A percentile compares a stretch with the other conserved stretches of the same genome.
phyloP scores from a whole-genome alignment of 495 filamentous ascomycete genomes.

The Xylona heveae region DNA sequence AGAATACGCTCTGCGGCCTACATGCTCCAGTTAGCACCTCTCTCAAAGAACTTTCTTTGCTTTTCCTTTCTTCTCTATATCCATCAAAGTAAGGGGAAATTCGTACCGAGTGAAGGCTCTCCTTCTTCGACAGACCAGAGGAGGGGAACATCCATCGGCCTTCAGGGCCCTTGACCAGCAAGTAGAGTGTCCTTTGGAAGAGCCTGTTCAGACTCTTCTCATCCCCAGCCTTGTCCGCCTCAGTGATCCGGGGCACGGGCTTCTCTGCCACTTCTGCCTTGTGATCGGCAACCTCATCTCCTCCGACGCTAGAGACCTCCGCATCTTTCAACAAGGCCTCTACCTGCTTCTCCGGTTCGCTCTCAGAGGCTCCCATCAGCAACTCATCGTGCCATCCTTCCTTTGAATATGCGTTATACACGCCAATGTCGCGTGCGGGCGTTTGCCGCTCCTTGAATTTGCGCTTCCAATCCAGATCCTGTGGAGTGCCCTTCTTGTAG shows the following conservation, averaged over 20 bases:
- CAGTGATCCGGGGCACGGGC: conserved; percentile 47
- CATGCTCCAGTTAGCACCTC: conserved; percentile 7
- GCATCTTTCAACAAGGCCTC: conserved; percentile 56
- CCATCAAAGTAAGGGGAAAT: background rate
- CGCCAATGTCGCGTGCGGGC: conserved; percentile 62
- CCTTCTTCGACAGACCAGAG: conserved; percentile 38
- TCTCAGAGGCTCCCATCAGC: conserved; percentile 43
- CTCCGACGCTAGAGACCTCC: conserved; percentile 28
- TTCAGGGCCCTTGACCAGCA: conserved; percentile 51
- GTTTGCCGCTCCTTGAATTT: conserved; percentile 58
- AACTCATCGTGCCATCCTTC: conserved; percentile 88
- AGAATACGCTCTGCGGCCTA: conserved; percentile 71
- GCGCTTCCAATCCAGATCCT: conserved; percentile 75
- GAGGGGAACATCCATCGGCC: conserved; percentile 63
- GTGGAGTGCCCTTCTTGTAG: conserved; percentile 76
- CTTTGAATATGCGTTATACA: conserved; percentile 59
- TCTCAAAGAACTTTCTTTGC: background rate
- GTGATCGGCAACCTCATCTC: conserved; percentile 35
- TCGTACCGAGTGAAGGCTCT: conserved; percentile 64
- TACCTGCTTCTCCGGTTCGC: conserved; percentile 34
- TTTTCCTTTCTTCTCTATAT: background rate
- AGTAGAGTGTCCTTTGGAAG: conserved; percentile 62
- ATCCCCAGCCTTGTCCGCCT: conserved; percentile 62
- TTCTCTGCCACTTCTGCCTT: conserved; percentile 48
- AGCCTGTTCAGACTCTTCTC: conserved; percentile 52